Evolutionary conservation across 352 stramenopile genomes (phyloP).

Genomic region (Paralagenidium karlingii): DNA sequence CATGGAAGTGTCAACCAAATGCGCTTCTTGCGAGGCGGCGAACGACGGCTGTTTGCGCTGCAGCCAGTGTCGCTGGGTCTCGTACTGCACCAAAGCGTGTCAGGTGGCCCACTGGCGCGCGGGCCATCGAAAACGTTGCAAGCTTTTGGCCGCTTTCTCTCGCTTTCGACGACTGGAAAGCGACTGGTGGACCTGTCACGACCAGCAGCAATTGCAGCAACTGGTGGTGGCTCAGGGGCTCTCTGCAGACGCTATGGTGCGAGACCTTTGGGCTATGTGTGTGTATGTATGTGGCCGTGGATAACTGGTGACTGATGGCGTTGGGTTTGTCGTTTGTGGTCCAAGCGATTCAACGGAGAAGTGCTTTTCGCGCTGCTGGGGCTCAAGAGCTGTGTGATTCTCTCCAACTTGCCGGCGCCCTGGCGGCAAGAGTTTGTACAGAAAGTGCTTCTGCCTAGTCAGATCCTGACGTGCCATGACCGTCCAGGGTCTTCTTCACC

Average conservation of each 20-base stretch:
- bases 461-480: conserved; percentile 10
- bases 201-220: conserved; percentile 9
- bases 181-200: conserved; percentile 15
- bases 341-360: conserved; percentile 52
- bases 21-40: conserved; percentile 8
- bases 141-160: conserved; percentile 8
- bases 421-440: conserved; percentile 28
- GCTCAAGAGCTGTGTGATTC: conserved; percentile 46
- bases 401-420: conserved; percentile 41
- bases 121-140: conserved; percentile 21
- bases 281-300: background rate
- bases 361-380: conserved; percentile 46
- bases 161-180: conserved; percentile 17
- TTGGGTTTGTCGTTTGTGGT: background rate
- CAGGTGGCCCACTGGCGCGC: conserved; percentile 33
- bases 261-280: background rate
- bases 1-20: background rate
- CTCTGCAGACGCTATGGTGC: conserved; percentile 31
- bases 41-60: conserved; percentile 19
- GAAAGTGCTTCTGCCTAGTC: conserved; percentile 24
- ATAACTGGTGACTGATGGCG: background rate
- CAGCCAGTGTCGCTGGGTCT: conserved; percentile 30
- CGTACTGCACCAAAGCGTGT: conserved; percentile 50
- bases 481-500: no score
- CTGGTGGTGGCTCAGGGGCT: conserved; percentile 15